Evolutionary conservation across 352 stramenopile genomes (phyloP).

Genomic region (Phytophthora niederhauseri): DNA sequence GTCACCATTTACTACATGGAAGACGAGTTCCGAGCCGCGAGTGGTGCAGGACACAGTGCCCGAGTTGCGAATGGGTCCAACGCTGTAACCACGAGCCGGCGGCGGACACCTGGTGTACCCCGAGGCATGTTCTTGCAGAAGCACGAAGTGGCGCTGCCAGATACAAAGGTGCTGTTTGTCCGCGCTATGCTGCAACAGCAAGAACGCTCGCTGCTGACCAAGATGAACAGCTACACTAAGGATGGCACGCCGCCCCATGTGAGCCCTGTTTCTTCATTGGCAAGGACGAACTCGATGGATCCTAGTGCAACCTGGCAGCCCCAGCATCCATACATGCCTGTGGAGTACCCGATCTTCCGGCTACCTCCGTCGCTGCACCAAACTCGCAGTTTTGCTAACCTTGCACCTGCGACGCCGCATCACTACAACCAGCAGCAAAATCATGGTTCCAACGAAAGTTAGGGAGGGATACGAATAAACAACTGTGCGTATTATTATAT

Average conservation of each 20-base stretch:
- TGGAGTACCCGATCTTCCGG: conserved; percentile 75
- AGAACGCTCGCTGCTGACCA: conserved; percentile 73
- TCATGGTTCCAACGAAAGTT: conserved; percentile 9
- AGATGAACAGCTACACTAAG: conserved; percentile 53
- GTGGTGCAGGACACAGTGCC: conserved; percentile 26
- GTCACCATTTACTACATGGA: conserved; percentile 77
- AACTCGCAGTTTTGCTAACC: conserved; percentile 46
- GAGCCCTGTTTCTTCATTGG: conserved; percentile 30
- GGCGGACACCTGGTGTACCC: conserved; percentile 38
- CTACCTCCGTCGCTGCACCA: conserved; percentile 45
- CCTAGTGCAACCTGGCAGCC: conserved; percentile 47
- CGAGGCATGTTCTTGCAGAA: conserved; percentile 84
- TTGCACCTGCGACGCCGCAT: conserved; percentile 26
- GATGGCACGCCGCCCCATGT: conserved; percentile 26
- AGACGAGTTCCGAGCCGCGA: conserved; percentile 60
- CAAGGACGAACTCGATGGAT: conserved; percentile 54
- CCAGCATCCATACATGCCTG: conserved; percentile 38
- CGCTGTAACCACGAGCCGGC: conserved; percentile 32
- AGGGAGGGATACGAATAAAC: not conserved
- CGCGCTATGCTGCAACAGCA: conserved; percentile 89
- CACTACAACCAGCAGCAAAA: conserved; percentile 17
- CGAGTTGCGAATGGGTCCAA: conserved; percentile 26
- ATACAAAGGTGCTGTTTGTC: conserved; percentile 81
- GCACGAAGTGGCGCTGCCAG: conserved; percentile 71
- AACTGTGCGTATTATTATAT: not conserved